Evolutionary conservation across 139 green algal genomes (phyloP), one percentile per base, ranked within the genome.

Genomic region (Axilococcus clingmanii): DNA sequence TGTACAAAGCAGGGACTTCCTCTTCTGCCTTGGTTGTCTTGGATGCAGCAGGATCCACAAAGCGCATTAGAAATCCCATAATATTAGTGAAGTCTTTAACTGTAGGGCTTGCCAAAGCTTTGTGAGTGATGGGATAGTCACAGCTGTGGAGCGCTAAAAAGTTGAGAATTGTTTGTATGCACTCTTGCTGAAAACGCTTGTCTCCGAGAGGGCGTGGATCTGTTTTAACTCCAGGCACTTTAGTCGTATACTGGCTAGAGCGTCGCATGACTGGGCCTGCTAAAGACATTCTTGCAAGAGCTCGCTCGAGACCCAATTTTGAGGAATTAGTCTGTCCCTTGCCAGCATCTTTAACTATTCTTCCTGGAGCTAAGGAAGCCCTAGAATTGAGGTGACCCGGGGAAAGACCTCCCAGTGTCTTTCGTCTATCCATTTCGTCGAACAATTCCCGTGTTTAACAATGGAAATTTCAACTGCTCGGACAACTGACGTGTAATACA

Each of bases 71-170:
- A 68, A 94, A 96, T n/a, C 72, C 55, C 34, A 90, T 77, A 43
- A 96, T 78, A 58, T 84, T 64, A 19, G 69, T 69, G 66, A 95
- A 94, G 52, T 96, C 88, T 64, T 95, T 96, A 46, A 66, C 82
- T 35, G 89, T 95, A 28, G 87, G 87, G 40, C 62, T 79, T 35
- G 74, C 47, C 9, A 96, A 69, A 7, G 74, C 40, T 45, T 74
- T 43, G 14, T 72, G 76, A 0, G 84, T 79, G 8, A 96, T 54
- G 4, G 72, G 44, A 22, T 81, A 65, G 9, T 89, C 74, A 52
- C 93, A 96, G 19, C 74, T 71, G 48, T 95, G 81, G 0, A 65
- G 66, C 14, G 77, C 76, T 4, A 94, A 65, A 70, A 89, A 96
- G 1, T 65, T 56, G 29, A 96, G 89, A 30, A 96, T 54, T 3